phyloP scores from a whole-genome alignment of 345 rosid species.

The Dipteronia dyeriana region DNA sequence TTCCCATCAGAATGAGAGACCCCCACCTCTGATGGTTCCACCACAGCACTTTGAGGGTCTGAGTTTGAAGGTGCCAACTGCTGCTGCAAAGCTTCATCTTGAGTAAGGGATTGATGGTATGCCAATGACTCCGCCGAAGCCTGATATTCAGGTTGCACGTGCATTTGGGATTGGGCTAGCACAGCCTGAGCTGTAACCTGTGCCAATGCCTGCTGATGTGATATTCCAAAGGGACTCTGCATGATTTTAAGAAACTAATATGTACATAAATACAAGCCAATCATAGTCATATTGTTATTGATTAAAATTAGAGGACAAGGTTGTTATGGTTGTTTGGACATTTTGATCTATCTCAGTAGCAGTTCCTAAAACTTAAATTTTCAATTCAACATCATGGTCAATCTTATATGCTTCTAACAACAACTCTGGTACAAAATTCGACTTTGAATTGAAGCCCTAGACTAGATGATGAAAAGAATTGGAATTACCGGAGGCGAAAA shows the following conservation, averaged over 20 bases:
- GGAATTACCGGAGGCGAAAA: conserved; percentile 71
- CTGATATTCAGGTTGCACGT: conserved; percentile 40
- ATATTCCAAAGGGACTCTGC: conserved; percentile 84
- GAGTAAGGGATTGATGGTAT: conserved; percentile 33
- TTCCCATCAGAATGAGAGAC: conserved; percentile 56
- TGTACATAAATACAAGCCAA: conserved; percentile 3
- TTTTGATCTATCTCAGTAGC: background rate
- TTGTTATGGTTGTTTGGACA: background rate
- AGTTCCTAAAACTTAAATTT: background rate
- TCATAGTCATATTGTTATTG: background rate
- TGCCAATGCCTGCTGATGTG: conserved; percentile 82
- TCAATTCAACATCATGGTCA: background rate
- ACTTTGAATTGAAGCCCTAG: background rate
- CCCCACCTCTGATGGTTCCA: conserved; percentile 50
- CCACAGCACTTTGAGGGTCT: conserved; percentile 35
- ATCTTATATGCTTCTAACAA: background rate
- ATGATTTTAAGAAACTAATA: conserved; percentile 25
- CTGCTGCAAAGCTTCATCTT: conserved; percentile 41
- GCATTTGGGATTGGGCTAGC: conserved; percentile 47
- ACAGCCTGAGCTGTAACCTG: conserved; percentile 83
- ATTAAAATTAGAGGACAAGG: background rate
- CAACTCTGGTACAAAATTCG: background rate
- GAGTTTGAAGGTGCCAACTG: conserved; percentile 46
- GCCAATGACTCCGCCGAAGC: conserved; percentile 33
- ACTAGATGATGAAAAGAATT: background rate